Percentiles rank a stretch among this genome's conserved stretches.
phyloP scores from a whole-genome alignment of 768 basidiomycete genomes.

The Panus rudis region DNA sequence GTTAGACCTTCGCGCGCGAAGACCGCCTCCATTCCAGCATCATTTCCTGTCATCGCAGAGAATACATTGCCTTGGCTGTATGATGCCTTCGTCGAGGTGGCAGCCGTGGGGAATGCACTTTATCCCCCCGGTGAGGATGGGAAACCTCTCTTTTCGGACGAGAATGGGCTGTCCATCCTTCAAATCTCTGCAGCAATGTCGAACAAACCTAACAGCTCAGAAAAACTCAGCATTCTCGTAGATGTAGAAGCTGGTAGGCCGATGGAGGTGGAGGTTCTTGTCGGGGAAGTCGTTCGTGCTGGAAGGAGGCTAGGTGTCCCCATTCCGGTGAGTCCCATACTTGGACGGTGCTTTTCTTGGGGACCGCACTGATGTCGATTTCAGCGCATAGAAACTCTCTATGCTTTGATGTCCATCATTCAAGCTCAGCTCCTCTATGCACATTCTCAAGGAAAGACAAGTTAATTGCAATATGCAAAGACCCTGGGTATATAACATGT shows the following conservation, averaged over 20 bases:
- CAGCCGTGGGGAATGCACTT: slow-evolving; percentile 36
- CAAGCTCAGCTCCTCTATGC: slow-evolving; percentile 47
- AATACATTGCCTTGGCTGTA: slow-evolving; percentile 40
- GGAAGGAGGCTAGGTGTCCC: slow-evolving; percentile 37
- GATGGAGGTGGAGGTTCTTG: slow-evolving; percentile 60
- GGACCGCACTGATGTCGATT: background rate
- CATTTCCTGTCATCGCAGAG: slow-evolving; percentile 8
- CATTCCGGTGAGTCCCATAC: slow-evolving; percentile 42
- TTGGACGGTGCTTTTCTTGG: background rate
- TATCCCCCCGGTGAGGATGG: slow-evolving; percentile 37
- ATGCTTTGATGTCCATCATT: slow-evolving; percentile 49
- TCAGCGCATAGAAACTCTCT: slow-evolving; percentile 58
- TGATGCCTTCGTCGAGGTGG: slow-evolving; percentile 38
- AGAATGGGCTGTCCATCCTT: slow-evolving; percentile 31
- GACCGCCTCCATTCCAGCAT: background rate
- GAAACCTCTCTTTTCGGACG: slow-evolving; percentile 39
- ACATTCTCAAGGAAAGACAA: too few relatives aligned
- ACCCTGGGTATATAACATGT: too few relatives aligned
- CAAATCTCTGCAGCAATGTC: slow-evolving; percentile 33
- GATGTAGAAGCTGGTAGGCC: slow-evolving; percentile 48
- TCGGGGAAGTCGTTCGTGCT: slow-evolving; percentile 54
- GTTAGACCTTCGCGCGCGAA: background rate
- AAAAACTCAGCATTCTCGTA: slow-evolving; percentile 57
- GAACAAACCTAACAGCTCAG: slow-evolving; percentile 33
- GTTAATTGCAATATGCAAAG: too few relatives aligned